These are phyloP conservation scores for Geotrichum fermentans DNA, from an alignment of 1,139 yeast genomes.

Conservation along the genomic window DNA sequence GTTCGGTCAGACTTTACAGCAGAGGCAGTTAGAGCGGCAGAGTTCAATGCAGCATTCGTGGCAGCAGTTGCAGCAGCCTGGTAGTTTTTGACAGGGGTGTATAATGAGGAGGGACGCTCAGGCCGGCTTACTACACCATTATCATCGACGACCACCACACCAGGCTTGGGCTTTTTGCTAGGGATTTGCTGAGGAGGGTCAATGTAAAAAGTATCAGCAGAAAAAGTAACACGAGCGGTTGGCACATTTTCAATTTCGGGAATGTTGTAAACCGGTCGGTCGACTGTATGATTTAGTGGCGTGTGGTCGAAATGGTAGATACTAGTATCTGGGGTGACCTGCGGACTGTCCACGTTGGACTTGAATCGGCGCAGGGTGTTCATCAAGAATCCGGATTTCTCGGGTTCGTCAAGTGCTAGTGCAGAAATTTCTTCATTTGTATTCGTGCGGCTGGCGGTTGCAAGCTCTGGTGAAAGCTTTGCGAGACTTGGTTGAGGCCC, in stretches of 20 bases:
- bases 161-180: slow-evolving; percentile 73
- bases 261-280: slow-evolving; percentile 30
- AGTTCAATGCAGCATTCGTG: slow-evolving; percentile 32
- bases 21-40: slow-evolving; percentile 35
- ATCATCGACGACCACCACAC: slow-evolving; percentile 58
- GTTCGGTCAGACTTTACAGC: slow-evolving; percentile 21
- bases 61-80: slow-evolving; percentile 34
- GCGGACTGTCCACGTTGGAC: neutral
- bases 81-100: slow-evolving; percentile 15
- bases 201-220: slow-evolving; percentile 57
- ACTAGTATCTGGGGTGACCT: neutral
- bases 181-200: slow-evolving; percentile 98
- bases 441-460: neutral
- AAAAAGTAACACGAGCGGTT: slow-evolving; percentile 56
- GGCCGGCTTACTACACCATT: slow-evolving; percentile 33
- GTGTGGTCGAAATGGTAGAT: neutral
- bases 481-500: neutral
- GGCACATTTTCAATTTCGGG: slow-evolving; percentile 14
- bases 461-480: neutral
- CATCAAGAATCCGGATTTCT: slow-evolving; percentile 2
- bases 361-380: slow-evolving; percentile 7
- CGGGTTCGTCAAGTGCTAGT: neutral
- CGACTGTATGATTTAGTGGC: slow-evolving; percentile 37
- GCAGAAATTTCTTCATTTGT: slow-evolving; percentile 1
- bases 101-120: slow-evolving; percentile 27